Conservation (phyloP, 2,329 filamentous ascomycete species). For the Hymenoscyphus scutula region DNA sequence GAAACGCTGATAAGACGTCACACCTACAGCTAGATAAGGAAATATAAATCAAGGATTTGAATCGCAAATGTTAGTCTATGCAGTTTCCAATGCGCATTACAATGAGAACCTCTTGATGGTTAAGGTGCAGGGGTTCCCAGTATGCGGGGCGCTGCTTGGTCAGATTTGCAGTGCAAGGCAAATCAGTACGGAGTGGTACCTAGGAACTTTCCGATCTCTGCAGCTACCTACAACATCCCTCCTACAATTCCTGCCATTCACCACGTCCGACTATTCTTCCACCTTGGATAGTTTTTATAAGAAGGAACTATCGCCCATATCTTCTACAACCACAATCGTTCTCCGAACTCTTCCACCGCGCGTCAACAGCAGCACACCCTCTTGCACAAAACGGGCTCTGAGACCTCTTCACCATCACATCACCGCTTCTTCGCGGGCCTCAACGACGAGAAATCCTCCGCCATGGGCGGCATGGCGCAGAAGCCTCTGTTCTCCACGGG, state of each 20-base stretch:
- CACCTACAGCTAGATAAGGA: background rate
- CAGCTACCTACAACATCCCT: no score
- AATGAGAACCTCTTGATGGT: background rate
- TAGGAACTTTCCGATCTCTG: no score
- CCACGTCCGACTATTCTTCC: no score
- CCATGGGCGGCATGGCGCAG: slow-evolving; percentile 20
- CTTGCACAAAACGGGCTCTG: background rate
- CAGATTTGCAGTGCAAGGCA: background rate
- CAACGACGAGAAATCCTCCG: slow-evolving; percentile 15
- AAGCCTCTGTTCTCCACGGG: slow-evolving; percentile 45
- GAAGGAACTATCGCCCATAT: no score
- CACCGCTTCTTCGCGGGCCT: slow-evolving; percentile 4
- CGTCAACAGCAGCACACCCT: background rate
- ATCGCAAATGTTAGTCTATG: background rate
- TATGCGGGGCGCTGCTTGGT: slow-evolving; percentile 2
- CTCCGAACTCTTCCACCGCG: background rate
- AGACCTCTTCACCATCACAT: slow-evolving; percentile 4
- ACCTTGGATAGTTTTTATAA: no score
- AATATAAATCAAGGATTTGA: background rate
- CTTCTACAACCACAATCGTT: background rate
- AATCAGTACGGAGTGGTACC: background rate
- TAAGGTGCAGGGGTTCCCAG: background rate
- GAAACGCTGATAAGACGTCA: background rate
- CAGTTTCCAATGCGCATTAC: background rate
- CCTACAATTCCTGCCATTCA: no score